Percentiles rank a stretch among this genome's conserved stretches.
These are phyloP conservation scores for Dysphania ambrosioides DNA, from an alignment of 148 eudicot species.

Conservation along the genomic window DNA sequence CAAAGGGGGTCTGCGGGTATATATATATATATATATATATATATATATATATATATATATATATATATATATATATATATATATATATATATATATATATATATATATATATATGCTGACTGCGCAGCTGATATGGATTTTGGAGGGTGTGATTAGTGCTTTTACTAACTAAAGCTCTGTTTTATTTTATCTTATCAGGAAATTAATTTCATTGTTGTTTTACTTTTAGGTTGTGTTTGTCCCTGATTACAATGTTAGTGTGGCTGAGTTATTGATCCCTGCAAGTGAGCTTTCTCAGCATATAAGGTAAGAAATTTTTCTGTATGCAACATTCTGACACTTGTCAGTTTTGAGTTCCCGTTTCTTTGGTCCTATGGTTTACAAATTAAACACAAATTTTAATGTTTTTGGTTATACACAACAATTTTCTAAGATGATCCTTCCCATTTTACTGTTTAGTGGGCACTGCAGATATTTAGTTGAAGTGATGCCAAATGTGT, in stretches of 20 bases:
- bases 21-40: no score
- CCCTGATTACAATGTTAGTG: constrained; percentile 3
- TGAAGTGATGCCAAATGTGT: not conserved
- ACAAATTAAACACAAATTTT: not conserved
- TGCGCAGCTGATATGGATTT: not conserved
- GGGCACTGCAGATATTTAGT: not conserved
- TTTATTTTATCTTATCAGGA: not conserved
- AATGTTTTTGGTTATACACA: not conserved
- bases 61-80: no score
- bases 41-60: no score
- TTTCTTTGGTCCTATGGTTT: not conserved
- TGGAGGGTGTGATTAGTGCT: not conserved
- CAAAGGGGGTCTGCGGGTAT: no score
- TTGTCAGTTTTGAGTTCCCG: not conserved
- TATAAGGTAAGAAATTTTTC: not conserved
- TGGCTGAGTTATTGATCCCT: constrained; percentile 8
- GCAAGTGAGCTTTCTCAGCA: constrained; percentile 5
- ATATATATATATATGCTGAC: no score
- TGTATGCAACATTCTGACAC: not conserved
- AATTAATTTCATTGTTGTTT: not conserved
- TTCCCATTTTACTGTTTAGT: not conserved
- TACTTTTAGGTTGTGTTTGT: not conserved
- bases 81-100: no score
- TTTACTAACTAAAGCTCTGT: not conserved
- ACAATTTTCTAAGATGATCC: not conserved